Conservation (phyloP, 495 filamentous ascomycete species). For the Choiromyces venosus region DNA sequence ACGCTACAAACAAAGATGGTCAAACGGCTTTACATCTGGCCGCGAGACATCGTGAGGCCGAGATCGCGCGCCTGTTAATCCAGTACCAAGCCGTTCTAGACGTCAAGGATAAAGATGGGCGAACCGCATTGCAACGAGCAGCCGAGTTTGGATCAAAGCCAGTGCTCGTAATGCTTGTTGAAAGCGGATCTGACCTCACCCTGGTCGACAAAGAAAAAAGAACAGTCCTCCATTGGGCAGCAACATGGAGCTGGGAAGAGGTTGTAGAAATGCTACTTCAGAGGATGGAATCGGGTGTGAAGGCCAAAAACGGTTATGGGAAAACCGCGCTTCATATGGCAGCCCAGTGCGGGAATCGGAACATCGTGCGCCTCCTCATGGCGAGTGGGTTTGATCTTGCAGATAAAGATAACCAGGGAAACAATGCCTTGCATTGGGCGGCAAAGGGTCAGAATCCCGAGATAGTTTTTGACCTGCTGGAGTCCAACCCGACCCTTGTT, state of each 20-base stretch:
- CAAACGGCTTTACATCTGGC: conserved; percentile 10
- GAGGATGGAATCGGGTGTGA: background rate
- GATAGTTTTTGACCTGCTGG: conserved; percentile 11
- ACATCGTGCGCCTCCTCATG: conserved; percentile 24
- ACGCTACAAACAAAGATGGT: background rate
- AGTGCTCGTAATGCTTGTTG: background rate
- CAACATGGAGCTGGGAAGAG: background rate
- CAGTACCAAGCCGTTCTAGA: background rate
- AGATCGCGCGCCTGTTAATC: background rate
- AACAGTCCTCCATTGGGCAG: background rate
- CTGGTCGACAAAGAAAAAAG: background rate
- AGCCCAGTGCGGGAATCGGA: conserved; percentile 22
- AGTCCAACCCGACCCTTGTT: background rate
- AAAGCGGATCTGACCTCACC: background rate
- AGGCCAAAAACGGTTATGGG: background rate
- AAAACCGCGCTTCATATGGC: conserved; percentile 21
- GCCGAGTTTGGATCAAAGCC: background rate
- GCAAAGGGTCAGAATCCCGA: conserved; percentile 26
- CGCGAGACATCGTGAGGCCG: background rate
- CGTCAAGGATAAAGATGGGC: background rate
- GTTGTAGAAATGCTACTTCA: background rate
- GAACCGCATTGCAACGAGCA: conserved; percentile 1
- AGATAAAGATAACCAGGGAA: conserved; percentile 26
- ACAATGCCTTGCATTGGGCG: conserved; percentile 33
- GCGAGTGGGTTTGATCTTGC: conserved; percentile 14